These are phyloP conservation scores for Lasiodiplodia sp. DNA, from an alignment of 2,329 filamentous ascomycete species.

Conservation along the genomic window DNA sequence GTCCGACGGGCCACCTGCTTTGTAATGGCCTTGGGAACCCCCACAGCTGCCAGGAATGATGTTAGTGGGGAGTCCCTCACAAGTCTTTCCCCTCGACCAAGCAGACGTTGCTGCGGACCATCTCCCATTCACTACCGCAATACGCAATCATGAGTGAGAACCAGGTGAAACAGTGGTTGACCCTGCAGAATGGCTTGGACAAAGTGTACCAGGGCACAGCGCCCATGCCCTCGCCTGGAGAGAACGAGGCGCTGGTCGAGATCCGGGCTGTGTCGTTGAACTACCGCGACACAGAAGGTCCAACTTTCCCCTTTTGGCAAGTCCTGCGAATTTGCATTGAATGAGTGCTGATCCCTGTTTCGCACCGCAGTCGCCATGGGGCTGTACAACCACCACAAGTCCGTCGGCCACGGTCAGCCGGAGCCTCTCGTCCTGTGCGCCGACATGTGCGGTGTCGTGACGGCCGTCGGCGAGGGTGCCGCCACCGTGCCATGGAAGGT, in stretches of 20 bases:
- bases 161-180: constrained; percentile 52
- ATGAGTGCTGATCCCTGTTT: constrained; percentile 23
- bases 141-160: constrained; percentile 30
- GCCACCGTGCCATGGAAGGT: constrained; percentile 56
- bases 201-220: constrained; percentile 39
- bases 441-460: constrained; percentile 72
- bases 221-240: constrained; percentile 12
- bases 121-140: constrained; percentile 8
- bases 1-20: constrained; percentile 15
- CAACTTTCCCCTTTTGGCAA: not conserved
- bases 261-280: constrained; percentile 62
- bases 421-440: constrained; percentile 68
- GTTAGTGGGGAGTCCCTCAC: not conserved
- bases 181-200: constrained; percentile 52
- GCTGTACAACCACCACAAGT: constrained; percentile 70
- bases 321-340: not conserved
- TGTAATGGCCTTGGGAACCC: constrained; percentile 21
- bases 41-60: constrained; percentile 9
- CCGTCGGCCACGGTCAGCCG: constrained; percentile 48
- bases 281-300: constrained; percentile 60
- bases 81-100: not conserved
- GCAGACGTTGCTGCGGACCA: not conserved
- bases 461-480: constrained; percentile 55
- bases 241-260: constrained; percentile 59
- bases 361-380: constrained; percentile 65